phyloP scores from a whole-genome alignment of 345 rosid genomes.

The Eucalyptus marginata region DNA sequence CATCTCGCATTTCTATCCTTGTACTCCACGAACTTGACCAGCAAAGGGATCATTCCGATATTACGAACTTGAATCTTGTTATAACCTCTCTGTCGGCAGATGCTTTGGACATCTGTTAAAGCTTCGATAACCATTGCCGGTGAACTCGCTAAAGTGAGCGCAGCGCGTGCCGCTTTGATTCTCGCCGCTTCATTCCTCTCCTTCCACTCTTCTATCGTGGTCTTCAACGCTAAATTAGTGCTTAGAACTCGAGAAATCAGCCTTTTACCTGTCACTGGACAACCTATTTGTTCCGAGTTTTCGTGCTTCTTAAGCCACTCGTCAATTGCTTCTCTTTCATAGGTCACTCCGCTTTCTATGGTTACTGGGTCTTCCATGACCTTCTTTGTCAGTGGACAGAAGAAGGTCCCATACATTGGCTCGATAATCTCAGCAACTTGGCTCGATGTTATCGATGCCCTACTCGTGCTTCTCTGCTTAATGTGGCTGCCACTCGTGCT shows the following conservation, averaged over 20 bases:
- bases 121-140: conserved; percentile 61
- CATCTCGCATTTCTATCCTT: conserved; percentile 44
- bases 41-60: conserved; percentile 51
- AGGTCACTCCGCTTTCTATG: conserved; percentile 65
- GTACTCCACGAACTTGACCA: conserved; percentile 30
- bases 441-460: conserved; percentile 29
- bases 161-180: conserved; percentile 62
- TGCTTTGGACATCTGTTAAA: conserved; percentile 38
- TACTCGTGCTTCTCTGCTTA: conserved; percentile 9
- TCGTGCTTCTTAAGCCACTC: conserved; percentile 46
- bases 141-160: conserved; percentile 65
- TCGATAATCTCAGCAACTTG: conserved; percentile 43
- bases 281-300: conserved; percentile 26
- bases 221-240: conserved; percentile 47
- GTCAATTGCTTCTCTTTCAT: conserved; percentile 51
- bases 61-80: conserved; percentile 39
- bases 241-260: conserved; percentile 23
- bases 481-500: conserved; percentile 22
- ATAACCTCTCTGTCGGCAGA: conserved; percentile 39
- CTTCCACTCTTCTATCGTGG: conserved; percentile 72
- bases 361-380: conserved; percentile 91
- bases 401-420: conserved; percentile 69
- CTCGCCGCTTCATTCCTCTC: conserved; percentile 59
- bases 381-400: conserved; percentile 73
- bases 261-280: conserved; percentile 54